A percentile compares a stretch with the other conserved stretches of the same genome.
phyloP scores from a whole-genome alignment of 371 early-diverging fungal genomes.

The Aphelidium insulamus region DNA sequence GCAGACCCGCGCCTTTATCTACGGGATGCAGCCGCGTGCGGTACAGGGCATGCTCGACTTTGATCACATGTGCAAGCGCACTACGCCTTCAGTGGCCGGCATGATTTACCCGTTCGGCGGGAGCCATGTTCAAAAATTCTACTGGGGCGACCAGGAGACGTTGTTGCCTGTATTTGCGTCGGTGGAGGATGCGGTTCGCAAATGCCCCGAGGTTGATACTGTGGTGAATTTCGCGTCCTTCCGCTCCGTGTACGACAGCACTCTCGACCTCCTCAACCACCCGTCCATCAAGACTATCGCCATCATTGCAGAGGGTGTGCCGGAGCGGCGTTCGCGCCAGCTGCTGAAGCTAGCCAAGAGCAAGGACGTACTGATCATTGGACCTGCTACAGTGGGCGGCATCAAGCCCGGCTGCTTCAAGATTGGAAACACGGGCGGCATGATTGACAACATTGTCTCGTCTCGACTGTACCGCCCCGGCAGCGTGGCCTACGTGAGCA shows the following conservation, averaged over 20 bases:
- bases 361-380: slow-evolving; percentile 69
- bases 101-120: slow-evolving; percentile 98
- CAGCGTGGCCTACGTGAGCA: slow-evolving; percentile 89
- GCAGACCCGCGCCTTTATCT: slow-evolving; percentile 79
- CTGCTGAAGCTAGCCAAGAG: slow-evolving; percentile 61
- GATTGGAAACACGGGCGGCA: slow-evolving; percentile 98
- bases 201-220: slow-evolving; percentile 79
- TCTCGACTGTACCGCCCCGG: slow-evolving; percentile 90
- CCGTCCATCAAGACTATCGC: slow-evolving; percentile 74
- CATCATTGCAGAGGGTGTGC: slow-evolving; percentile 97
- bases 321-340: slow-evolving; percentile 84
- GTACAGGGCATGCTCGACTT: slow-evolving; percentile 98
- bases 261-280: slow-evolving; percentile 55
- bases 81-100: slow-evolving; percentile 88
- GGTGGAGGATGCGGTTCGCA: slow-evolving; percentile 54
- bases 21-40: slow-evolving; percentile 96
- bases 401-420: slow-evolving; percentile 98
- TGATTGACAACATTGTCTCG: slow-evolving; percentile 97
- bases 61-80: slow-evolving; percentile 91
- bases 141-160: slow-evolving; percentile 96
- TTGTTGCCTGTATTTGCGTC: slow-evolving; percentile 78
- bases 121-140: slow-evolving; percentile 91
- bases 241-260: slow-evolving; percentile 78
- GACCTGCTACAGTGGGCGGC: slow-evolving; percentile 96
- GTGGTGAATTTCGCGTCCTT: slow-evolving; percentile 95